Base-by-base conservation (phyloP, 75 land plant species). In the Isoetes taiwanensis region DNA sequence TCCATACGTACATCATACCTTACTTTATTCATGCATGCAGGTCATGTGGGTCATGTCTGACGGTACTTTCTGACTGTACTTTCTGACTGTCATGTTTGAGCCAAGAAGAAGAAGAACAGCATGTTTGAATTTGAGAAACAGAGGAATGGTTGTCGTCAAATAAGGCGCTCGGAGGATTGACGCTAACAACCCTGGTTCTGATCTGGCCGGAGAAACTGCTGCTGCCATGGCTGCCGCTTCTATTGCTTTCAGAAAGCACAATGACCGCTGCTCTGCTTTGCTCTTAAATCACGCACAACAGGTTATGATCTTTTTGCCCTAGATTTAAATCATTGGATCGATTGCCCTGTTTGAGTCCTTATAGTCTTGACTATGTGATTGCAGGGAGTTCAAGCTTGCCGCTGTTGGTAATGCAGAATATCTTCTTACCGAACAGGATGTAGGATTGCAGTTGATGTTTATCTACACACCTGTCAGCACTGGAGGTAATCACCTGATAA, bases 401-500 rank as follows among this genome's bases (percentile, higher is more conserved):
- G 66, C 74, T 14, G 55, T 67, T 62, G 98, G 98, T 43, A 71
- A 80, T 29, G 27, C 61, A 20, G 90, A 93, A 65, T 93, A 87
- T 71, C 66, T 54, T 21, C 59, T 93, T 64, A 75, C 80, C 3
- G 78, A 81, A 56, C 81, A 93, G 32, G 98, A 93, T 72, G 74
- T 93, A 34, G 95, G 83, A 14, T 33, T 28, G 8, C 79, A 71
- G 5, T 61, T 93, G 66, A 74, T 68, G 34, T 87, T 93, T 71
- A 72, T 69, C 8, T 87, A 87, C 48, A 69, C 83, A 32, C 98
- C 98, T 41, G 74, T 75, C 6, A 93, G 84, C 56, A 74, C 69
- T 60, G 88, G 81, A 62, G 98, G 98, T 84, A 48, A 35, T 56
- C 2, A 34, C n/a, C n/a, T n/a, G n/a, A n/a, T n/a, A n/a, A n/a